These are phyloP conservation scores for Triglochin maritima DNA, from an alignment of 106 monocot species.

Conservation along the genomic window DNA sequence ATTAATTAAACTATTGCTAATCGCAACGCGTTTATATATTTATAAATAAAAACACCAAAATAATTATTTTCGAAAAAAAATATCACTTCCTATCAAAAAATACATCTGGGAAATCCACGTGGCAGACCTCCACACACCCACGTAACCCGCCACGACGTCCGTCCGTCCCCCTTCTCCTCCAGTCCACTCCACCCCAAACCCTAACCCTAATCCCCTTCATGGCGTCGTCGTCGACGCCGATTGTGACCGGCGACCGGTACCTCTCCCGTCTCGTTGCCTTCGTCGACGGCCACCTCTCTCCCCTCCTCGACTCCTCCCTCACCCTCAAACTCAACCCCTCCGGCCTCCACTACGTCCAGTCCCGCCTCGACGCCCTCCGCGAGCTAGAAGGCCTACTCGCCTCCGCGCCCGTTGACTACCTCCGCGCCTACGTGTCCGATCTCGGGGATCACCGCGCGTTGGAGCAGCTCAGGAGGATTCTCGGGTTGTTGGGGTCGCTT, in stretches of 20 bases:
- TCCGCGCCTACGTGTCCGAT: conserved; percentile 90
- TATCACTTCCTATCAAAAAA: no score
- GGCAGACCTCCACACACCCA: no score
- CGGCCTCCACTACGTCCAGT: conserved; percentile 87
- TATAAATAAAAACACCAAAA: background rate
- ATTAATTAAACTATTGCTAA: background rate
- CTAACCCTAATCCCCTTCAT: background rate
- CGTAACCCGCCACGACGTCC: background rate
- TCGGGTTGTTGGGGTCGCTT: conserved; percentile 55
- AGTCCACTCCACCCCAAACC: background rate
- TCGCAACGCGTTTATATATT: background rate
- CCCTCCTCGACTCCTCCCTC: conserved; percentile 61
- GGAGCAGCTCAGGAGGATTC: conserved; percentile 80
- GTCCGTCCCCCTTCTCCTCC: background rate
- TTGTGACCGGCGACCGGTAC: conserved; percentile 91
- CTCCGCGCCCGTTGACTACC: conserved; percentile 83
- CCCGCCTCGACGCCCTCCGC: conserved; percentile 66
- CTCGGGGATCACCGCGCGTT: conserved; percentile 95
- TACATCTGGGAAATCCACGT: no score
- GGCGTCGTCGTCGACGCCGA: conserved; percentile 23
- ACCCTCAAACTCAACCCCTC: conserved; percentile 87
- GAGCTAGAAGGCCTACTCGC: conserved; percentile 69
- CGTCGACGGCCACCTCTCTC: conserved; percentile 45
- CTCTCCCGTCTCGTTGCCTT: conserved; percentile 55
- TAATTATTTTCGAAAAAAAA: background rate